Evolutionary conservation across 2,329 filamentous ascomycete species (phyloP).

Genomic region (Verticillium longisporum): DNA sequence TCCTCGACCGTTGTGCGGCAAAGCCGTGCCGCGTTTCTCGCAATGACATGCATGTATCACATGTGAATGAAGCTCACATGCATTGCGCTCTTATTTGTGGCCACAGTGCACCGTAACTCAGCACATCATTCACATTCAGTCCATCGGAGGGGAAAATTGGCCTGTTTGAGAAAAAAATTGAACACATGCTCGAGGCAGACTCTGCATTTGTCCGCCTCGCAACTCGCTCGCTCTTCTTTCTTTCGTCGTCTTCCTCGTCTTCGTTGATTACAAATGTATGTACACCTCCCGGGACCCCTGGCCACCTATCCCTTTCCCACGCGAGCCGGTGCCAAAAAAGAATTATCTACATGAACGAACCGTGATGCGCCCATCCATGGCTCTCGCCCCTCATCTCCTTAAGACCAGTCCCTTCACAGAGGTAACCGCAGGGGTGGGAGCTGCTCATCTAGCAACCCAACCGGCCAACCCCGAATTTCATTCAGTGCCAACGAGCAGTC

Average conservation of each 20-base stretch:
- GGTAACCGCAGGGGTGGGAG: neutral
- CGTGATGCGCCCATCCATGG: neutral
- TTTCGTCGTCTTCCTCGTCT: slow-evolving; percentile 1
- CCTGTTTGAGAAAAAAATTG: neutral
- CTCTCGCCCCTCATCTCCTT: neutral
- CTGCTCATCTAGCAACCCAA: neutral
- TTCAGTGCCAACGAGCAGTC: slow-evolving; percentile 4
- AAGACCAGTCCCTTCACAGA: neutral
- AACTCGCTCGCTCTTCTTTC: neutral
- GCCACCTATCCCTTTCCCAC: neutral
- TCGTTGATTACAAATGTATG: slow-evolving; percentile 10
- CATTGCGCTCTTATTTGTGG: too few relatives aligned
- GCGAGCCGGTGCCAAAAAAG: neutral
- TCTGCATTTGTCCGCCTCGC: neutral
- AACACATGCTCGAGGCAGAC: neutral
- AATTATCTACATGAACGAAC: neutral
- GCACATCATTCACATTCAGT: too few relatives aligned
- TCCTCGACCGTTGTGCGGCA: too few relatives aligned
- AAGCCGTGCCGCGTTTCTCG: too few relatives aligned
- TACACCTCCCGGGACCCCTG: slow-evolving; percentile 2
- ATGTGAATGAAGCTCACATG: too few relatives aligned
- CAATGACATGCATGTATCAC: too few relatives aligned
- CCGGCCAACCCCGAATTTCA: neutral
- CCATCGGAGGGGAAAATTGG: neutral
- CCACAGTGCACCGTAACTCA: too few relatives aligned